Conservation (phyloP, 352 stramenopile species). For the Phytophthora fragariae region DNA sequence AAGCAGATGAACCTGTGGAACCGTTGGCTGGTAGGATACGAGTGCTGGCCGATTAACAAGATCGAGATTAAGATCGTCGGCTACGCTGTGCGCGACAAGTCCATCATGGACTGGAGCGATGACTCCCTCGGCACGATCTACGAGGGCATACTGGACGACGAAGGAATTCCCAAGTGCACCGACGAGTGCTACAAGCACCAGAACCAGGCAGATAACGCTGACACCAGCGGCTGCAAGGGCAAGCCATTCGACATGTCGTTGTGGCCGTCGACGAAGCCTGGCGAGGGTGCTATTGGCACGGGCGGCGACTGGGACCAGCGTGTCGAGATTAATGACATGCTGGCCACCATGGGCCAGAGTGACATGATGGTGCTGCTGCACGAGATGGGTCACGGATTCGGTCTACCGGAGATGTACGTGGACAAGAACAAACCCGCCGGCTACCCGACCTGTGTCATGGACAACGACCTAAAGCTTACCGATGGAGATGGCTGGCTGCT, state of each 20-base stretch:
- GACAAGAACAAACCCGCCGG: slow-evolving; percentile 28
- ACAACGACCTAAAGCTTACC: slow-evolving; percentile 12
- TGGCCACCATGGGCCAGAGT: slow-evolving; percentile 34
- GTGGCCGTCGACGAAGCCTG: slow-evolving; percentile 43
- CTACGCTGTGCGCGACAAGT: slow-evolving; percentile 40
- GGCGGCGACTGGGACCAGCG: slow-evolving; percentile 50
- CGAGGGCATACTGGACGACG: slow-evolving; percentile 36
- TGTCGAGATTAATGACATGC: slow-evolving; percentile 49
- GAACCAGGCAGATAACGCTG: slow-evolving; percentile 26
- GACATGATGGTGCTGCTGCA: slow-evolving; percentile 47
- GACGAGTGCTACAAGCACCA: slow-evolving; percentile 51
- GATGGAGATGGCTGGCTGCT: slow-evolving; percentile 30
- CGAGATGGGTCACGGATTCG: slow-evolving; percentile 55
- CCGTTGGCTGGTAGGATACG: slow-evolving; percentile 11
- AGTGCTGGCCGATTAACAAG: slow-evolving; percentile 35
- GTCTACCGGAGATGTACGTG: slow-evolving; percentile 40
- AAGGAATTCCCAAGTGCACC: slow-evolving; percentile 41
- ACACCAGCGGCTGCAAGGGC: slow-evolving; percentile 32
- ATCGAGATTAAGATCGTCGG: slow-evolving; percentile 47
- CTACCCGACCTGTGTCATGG: slow-evolving; percentile 35
- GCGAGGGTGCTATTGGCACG: slow-evolving; percentile 31
- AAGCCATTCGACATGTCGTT: slow-evolving; percentile 48
- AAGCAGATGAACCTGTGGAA: slow-evolving; percentile 23
- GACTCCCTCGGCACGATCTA: slow-evolving; percentile 49
- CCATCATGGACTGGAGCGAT: slow-evolving; percentile 49